phyloP scores from a whole-genome alignment of 139 green algal genomes.

The Haematococcus sp. region DNA sequence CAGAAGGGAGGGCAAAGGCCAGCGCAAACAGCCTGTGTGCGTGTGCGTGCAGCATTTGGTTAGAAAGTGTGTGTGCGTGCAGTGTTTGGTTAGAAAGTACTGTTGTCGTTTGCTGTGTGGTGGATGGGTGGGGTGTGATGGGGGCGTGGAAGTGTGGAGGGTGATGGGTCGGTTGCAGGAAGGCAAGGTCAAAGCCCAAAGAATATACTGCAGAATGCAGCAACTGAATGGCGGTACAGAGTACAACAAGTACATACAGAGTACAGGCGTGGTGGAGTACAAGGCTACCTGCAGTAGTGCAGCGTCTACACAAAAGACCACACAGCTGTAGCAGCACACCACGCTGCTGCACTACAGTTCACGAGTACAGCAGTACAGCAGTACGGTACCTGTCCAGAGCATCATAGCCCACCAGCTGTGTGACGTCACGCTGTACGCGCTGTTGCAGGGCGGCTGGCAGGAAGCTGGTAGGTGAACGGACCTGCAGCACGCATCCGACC shows the following conservation, averaged over 20 bases:
- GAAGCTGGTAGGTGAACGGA: conserved; percentile 10
- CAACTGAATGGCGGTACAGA: too few species aligned
- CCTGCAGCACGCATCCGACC: too few species aligned
- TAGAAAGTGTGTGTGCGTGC: background rate
- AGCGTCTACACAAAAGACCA: too few species aligned
- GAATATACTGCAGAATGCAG: too few species aligned
- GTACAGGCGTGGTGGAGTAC: too few species aligned
- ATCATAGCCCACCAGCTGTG: conserved; percentile 24
- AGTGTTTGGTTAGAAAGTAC: background rate
- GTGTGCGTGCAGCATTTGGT: background rate
- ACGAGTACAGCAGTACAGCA: background rate
- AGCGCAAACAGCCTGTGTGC: background rate
- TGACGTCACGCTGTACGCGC: conserved; percentile 10
- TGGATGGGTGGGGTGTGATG: background rate
- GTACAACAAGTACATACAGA: too few species aligned
- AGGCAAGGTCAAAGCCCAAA: background rate
- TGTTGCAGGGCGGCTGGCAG: conserved; percentile 5
- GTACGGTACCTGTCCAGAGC: conserved; percentile 12
- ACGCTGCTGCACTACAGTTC: too few species aligned
- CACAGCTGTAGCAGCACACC: too few species aligned
- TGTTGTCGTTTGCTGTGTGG: background rate
- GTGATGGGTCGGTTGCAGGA: background rate
- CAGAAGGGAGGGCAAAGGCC: background rate
- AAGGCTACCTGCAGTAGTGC: too few species aligned
- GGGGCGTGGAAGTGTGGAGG: background rate